phyloP scores from a whole-genome alignment of 306 rosid genomes.

The Cajanus cajan region DNA sequence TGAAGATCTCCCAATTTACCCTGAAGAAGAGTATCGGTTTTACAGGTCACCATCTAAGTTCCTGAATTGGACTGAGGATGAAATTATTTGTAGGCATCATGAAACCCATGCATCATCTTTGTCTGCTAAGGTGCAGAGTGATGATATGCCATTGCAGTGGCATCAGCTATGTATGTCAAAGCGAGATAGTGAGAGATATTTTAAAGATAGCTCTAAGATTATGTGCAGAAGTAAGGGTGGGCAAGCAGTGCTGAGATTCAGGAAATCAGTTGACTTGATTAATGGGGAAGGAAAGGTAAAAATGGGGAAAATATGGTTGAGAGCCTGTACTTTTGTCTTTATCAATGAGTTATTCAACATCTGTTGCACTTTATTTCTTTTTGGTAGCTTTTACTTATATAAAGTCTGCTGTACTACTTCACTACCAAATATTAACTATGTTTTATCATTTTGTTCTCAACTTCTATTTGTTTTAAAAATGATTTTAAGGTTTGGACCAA shows the following conservation, averaged over 20 bases:
- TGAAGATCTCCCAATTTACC: slow-evolving; percentile 38
- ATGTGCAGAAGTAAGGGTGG: slow-evolving; percentile 36
- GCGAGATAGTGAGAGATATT: slow-evolving; percentile 36
- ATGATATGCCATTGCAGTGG: slow-evolving; percentile 37
- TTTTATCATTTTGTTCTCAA: slow-evolving; percentile 17
- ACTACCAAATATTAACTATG: slow-evolving; percentile 14
- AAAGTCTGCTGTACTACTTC: slow-evolving; percentile 14
- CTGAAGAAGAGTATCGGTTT: slow-evolving; percentile 34
- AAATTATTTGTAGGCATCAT: slow-evolving; percentile 33
- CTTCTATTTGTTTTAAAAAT: neutral
- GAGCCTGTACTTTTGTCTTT: slow-evolving; percentile 41
- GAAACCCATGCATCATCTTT: slow-evolving; percentile 33
- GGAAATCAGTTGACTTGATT: slow-evolving; percentile 54
- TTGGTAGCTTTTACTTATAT: slow-evolving; percentile 26
- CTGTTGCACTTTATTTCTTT: slow-evolving; percentile 36
- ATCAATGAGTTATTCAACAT: slow-evolving; percentile 34
- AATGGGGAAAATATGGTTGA: slow-evolving; percentile 46
- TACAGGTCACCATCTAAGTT: slow-evolving; percentile 36
- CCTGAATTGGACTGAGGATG: slow-evolving; percentile 50
- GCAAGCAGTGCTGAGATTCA: slow-evolving; percentile 46
- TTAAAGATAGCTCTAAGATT: slow-evolving; percentile 39
- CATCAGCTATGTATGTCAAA: slow-evolving; percentile 29
- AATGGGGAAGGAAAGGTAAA: slow-evolving; percentile 67
- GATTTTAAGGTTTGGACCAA: slow-evolving; percentile 7
- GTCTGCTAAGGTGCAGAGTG: slow-evolving; percentile 35